Evolutionary conservation across 2,329 filamentous ascomycete species (phyloP).

Genomic region (Paecilomyces fulvus): DNA sequence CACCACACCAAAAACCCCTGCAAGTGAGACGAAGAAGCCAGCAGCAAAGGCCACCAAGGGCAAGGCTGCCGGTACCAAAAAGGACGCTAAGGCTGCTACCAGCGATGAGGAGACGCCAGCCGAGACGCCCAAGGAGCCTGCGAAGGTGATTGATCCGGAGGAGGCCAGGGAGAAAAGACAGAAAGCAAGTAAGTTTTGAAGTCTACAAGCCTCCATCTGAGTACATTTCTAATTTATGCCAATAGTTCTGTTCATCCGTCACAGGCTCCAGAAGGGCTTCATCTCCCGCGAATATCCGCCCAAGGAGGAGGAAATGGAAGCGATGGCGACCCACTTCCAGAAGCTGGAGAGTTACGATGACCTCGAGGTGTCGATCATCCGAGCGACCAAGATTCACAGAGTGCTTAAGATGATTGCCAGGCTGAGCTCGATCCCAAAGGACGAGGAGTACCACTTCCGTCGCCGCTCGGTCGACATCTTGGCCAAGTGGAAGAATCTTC

Average conservation of each 20-base stretch:
- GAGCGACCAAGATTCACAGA: conserved; percentile 95
- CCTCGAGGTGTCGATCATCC: conserved; percentile 81
- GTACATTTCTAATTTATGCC: conserved; percentile 2
- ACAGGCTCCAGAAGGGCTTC: conserved; percentile 91
- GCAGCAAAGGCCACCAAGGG: conserved; percentile 49
- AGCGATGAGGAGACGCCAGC: conserved; percentile 51
- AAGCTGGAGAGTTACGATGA: conserved; percentile 75
- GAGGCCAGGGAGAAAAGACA: conserved; percentile 50
- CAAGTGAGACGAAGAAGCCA: conserved; percentile 40
- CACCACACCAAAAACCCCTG: conserved; percentile 51
- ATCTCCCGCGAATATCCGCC: conserved; percentile 74
- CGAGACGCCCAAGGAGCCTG: conserved; percentile 40
- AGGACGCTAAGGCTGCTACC: conserved; percentile 46
- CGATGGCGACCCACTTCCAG: conserved; percentile 40
- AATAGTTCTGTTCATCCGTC: conserved; percentile 78
- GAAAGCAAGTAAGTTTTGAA: conserved; percentile 41
- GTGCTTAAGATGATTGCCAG: conserved; percentile 92
- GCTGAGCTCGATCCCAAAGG: conserved; percentile 72
- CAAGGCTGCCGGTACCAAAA: conserved; percentile 50
- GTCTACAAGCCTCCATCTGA: background rate
- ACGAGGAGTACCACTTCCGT: conserved; percentile 86
- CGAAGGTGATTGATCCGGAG: conserved; percentile 46
- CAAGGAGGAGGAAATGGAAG: conserved; percentile 58
- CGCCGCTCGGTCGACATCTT: conserved; percentile 68
- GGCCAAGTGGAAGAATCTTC: conserved; percentile 79